Conservation (phyloP, 2,329 filamentous ascomycete genomes). For the Penicillium corylophilum region DNA sequence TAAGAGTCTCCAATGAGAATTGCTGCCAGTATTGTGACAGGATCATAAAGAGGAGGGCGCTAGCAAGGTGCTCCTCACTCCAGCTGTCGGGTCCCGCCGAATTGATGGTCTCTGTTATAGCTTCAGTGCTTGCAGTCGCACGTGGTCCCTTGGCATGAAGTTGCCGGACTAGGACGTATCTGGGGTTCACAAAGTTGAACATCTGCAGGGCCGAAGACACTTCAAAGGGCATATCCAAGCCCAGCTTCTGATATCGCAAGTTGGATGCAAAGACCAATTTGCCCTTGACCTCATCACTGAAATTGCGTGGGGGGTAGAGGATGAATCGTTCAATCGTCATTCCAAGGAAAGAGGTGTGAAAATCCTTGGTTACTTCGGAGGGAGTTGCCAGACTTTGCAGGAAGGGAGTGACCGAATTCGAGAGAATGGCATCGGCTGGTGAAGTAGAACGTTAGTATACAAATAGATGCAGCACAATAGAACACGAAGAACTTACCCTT, state of each 20-base stretch:
- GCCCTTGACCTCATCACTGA: constrained; percentile 74
- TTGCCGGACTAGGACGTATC: constrained; percentile 53
- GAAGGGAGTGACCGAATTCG: constrained; percentile 74
- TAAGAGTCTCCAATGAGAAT: constrained; percentile 67
- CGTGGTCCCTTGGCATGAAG: constrained; percentile 74
- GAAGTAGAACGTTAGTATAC: constrained; percentile 1
- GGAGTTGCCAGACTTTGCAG: constrained; percentile 71
- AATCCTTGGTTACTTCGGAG: constrained; percentile 62
- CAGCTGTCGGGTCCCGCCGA: constrained; percentile 63
- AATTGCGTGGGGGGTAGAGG: constrained; percentile 80
- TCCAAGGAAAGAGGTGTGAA: constrained; percentile 70
- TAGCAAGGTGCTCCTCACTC: constrained; percentile 77
- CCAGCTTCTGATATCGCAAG: constrained; percentile 66
- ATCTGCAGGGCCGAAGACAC: constrained; percentile 46
- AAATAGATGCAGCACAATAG: background rate
- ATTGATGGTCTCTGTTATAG: constrained; percentile 60
- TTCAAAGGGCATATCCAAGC: constrained; percentile 43
- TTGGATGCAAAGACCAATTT: constrained; percentile 62
- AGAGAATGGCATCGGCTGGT: constrained; percentile 83
- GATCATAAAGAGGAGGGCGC: constrained; percentile 70
- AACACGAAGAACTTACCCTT: constrained; percentile 65
- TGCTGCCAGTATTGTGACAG: constrained; percentile 62
- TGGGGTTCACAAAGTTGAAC: constrained; percentile 44
- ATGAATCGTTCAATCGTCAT: constrained; percentile 82
- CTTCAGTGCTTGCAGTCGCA: constrained; percentile 73